A percentile compares a stretch with the other conserved stretches of the same genome.
These are phyloP conservation scores for Acanthochlamys bracteata DNA, from an alignment of 106 monocot genomes.

Conservation along the genomic window DNA sequence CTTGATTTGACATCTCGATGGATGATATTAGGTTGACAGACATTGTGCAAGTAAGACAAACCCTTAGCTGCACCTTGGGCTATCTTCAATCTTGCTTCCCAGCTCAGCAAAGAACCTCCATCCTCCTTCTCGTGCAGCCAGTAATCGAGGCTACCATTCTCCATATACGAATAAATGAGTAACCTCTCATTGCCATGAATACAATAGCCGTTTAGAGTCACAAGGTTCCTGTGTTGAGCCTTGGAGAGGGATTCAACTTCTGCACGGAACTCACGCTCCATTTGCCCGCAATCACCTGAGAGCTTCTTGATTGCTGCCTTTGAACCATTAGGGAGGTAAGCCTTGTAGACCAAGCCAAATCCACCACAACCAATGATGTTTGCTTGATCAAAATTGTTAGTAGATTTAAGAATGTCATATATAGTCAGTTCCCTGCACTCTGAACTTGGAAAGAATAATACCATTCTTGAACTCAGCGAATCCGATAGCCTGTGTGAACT, in stretches of 20 bases:
- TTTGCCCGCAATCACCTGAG: slow-evolving; percentile 55
- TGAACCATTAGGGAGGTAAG: slow-evolving; percentile 43
- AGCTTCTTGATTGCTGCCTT: slow-evolving; percentile 63
- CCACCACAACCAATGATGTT: slow-evolving; percentile 73
- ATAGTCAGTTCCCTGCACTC: slow-evolving; percentile 43
- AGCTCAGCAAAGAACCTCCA: slow-evolving; percentile 27
- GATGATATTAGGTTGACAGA: slow-evolving; percentile 51
- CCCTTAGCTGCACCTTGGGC: slow-evolving; percentile 59
- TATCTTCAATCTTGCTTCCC: slow-evolving; percentile 41
- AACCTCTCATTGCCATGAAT: slow-evolving; percentile 40
- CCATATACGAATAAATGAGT: slow-evolving; percentile 62
- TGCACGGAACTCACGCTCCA: slow-evolving; percentile 58
- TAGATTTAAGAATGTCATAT: slow-evolving; percentile 45
- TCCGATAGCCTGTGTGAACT: slow-evolving; percentile 18
- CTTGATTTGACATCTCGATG: slow-evolving; percentile 65
- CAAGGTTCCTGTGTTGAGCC: slow-evolving; percentile 59
- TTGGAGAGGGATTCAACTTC: slow-evolving; percentile 59
- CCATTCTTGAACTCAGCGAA: slow-evolving; percentile 30
- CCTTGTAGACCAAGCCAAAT: slow-evolving; percentile 65
- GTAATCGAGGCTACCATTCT: slow-evolving; percentile 62
- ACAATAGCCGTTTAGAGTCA: slow-evolving; percentile 50
- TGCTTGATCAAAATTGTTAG: slow-evolving; percentile 60
- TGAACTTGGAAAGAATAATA: slow-evolving; percentile 43
- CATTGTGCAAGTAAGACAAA: slow-evolving; percentile 47
- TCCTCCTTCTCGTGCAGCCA: slow-evolving; percentile 58